phyloP scores from a whole-genome alignment of 129 eudicot genomes.

The Escallonia herrerae region DNA sequence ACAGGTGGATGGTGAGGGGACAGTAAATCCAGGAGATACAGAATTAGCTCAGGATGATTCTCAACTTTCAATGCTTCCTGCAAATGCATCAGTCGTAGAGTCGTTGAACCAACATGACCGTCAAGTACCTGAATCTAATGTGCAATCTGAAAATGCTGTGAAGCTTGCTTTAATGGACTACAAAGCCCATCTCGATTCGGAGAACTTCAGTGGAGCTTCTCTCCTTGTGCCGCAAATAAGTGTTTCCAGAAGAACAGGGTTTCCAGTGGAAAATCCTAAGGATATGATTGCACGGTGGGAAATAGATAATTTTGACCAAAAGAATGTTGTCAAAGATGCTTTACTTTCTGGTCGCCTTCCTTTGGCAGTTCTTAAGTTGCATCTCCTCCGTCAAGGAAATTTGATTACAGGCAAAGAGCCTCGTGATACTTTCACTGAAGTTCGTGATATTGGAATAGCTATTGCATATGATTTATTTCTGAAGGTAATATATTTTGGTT shows the following conservation, averaged over 20 bases:
- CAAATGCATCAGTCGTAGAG: slow-evolving; percentile 33
- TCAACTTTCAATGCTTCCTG: slow-evolving; percentile 26
- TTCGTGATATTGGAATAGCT: slow-evolving; percentile 90
- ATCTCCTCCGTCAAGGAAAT: slow-evolving; percentile 54
- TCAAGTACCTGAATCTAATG: slow-evolving; percentile 19
- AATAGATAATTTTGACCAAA: slow-evolving; percentile 64
- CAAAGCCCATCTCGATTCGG: slow-evolving; percentile 22
- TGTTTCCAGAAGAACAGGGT: slow-evolving; percentile 29
- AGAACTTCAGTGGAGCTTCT: slow-evolving; percentile 28
- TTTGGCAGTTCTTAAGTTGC: slow-evolving; percentile 88
- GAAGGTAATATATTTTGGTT: slow-evolving; percentile 43
- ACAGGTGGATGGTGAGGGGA: slow-evolving; percentile 52
- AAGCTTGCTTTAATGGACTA: slow-evolving; percentile 42
- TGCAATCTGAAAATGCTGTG: slow-evolving; percentile 25
- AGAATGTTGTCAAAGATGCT: slow-evolving; percentile 80
- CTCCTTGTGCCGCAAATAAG: slow-evolving; percentile 31
- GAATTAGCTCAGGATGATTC: slow-evolving; percentile 42
- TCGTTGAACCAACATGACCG: slow-evolving; percentile 30
- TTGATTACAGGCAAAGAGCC: slow-evolving; percentile 41
- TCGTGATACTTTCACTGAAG: slow-evolving; percentile 77
- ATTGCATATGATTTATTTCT: slow-evolving; percentile 91
- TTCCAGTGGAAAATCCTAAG: slow-evolving; percentile 65
- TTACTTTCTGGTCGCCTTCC: slow-evolving; percentile 92
- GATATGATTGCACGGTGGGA: slow-evolving; percentile 99
- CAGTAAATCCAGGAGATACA: slow-evolving; percentile 26